Evolutionary conservation across 164 flowering plant species (phyloP).

Genomic region (Umbellularia californica): DNA sequence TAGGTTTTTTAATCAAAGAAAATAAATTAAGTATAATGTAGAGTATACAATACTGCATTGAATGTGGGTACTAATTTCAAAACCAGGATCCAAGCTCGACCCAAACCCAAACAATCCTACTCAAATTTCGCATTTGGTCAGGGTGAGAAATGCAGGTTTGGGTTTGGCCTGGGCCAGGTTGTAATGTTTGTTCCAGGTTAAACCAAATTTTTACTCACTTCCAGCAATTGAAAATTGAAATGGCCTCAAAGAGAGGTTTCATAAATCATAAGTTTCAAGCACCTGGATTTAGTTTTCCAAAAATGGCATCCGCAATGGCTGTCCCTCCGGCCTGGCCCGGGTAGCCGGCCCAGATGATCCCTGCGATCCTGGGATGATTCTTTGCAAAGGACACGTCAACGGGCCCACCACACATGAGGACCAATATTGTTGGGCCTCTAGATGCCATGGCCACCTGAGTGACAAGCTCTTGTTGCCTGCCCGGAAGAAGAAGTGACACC

Average conservation of each 20-base stretch:
- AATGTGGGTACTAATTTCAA: too few species aligned
- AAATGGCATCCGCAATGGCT: conserved; percentile 85
- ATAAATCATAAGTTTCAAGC: not conserved
- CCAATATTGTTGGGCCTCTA: conserved; percentile 65
- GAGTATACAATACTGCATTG: too few species aligned
- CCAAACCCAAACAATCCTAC: too few species aligned
- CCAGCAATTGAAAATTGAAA: too few species aligned
- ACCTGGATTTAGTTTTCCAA: conserved; percentile 82
- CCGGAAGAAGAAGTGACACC: conserved; percentile 62
- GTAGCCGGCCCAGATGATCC: conserved; percentile 86
- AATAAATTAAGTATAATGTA: too few species aligned
- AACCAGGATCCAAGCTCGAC: too few species aligned
- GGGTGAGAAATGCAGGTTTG: too few species aligned
- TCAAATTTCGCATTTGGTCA: too few species aligned
- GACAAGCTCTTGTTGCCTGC: conserved; percentile 75
- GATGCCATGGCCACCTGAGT: conserved; percentile 62
- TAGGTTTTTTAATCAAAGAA: too few species aligned
- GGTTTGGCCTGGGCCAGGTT: too few species aligned
- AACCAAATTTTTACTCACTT: too few species aligned
- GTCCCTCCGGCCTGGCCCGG: conserved; percentile 93
- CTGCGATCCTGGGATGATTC: conserved; percentile 49
- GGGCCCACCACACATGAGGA: conserved; percentile 88
- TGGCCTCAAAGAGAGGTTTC: not conserved
- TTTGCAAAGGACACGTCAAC: conserved; percentile 75
- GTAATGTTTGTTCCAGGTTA: too few species aligned